A percentile compares a stretch with the other conserved stretches of the same genome.
phyloP scores from a whole-genome alignment of 768 basidiomycete species.

The Pilatotrama ljubarskyi region DNA sequence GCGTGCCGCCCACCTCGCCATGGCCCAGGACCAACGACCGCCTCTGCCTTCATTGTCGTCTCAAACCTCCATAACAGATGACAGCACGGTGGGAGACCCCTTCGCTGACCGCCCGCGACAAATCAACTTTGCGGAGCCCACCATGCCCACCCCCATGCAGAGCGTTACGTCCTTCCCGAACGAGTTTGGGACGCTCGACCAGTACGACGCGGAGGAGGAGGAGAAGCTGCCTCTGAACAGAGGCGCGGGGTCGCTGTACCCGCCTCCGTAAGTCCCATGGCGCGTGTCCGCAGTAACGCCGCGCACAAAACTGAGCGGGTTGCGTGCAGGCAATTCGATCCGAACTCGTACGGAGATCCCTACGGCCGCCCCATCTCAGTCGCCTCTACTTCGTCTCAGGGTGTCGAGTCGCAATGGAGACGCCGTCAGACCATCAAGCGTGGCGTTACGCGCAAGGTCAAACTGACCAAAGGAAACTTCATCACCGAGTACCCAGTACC shows the following conservation, averaged over 20 bases:
- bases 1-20: conserved; percentile 8
- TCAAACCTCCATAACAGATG: conserved; percentile 40
- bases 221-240: conserved; percentile 77
- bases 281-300: conserved; percentile 5
- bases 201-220: conserved; percentile 65
- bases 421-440: conserved; percentile 91
- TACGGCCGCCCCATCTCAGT: conserved; percentile 51
- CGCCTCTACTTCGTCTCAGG: conserved; percentile 37
- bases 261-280: conserved; percentile 58
- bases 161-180: conserved; percentile 58
- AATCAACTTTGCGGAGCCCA: conserved; percentile 61
- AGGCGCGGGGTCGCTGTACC: conserved; percentile 64
- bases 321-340: conserved; percentile 43
- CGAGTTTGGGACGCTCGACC: conserved; percentile 44
- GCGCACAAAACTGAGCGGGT: neutral
- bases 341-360: conserved; percentile 65
- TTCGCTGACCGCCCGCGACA: conserved; percentile 68
- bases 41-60: conserved; percentile 32
- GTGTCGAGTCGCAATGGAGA: conserved; percentile 47
- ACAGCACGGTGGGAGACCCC: conserved; percentile 54
- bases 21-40: conserved; percentile 30
- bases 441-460: conserved; percentile 91
- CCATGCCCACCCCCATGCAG: conserved; percentile 51
- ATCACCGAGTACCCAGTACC: conserved; percentile 90
- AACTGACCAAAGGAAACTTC: conserved; percentile 91